A percentile compares a stretch with the other conserved stretches of the same genome.
These are phyloP conservation scores for Elaeis oleifera DNA, from an alignment of 202 grass and related monocot species.

Conservation along the genomic window DNA sequence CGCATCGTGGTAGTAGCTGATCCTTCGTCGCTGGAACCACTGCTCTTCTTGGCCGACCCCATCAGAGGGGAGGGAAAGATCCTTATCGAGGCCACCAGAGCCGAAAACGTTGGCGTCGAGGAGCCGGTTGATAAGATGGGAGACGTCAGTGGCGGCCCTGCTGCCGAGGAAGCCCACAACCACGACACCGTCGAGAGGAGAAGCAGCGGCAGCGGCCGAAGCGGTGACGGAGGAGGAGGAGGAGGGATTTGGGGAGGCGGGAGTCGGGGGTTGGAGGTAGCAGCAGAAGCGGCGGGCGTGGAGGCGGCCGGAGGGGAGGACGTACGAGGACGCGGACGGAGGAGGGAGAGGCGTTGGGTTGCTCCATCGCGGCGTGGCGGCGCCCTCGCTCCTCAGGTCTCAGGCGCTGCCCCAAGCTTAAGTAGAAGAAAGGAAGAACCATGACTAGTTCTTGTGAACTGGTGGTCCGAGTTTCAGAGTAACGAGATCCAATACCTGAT, in stretches of 20 bases:
- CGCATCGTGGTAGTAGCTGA: constrained; percentile 64
- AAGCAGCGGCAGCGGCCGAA: background rate
- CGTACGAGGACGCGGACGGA: constrained; percentile 44
- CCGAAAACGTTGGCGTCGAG: constrained; percentile 63
- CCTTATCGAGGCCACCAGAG: constrained; percentile 36
- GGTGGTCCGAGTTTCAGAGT: no score
- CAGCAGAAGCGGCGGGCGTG: background rate
- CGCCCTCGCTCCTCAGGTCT: background rate
- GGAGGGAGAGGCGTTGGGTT: constrained; percentile 8
- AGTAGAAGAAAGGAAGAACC: no score
- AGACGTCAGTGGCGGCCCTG: constrained; percentile 21
- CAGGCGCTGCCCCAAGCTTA: no score
- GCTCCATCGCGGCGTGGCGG: constrained; percentile 5
- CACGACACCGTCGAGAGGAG: constrained; percentile 55
- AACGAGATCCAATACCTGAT: no score
- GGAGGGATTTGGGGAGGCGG: background rate
- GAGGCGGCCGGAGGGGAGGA: background rate
- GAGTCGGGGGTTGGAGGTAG: background rate
- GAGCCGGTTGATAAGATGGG: constrained; percentile 73
- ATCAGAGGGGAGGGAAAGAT: constrained; percentile 3
- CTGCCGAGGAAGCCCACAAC: constrained; percentile 65
- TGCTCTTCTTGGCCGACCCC: constrained; percentile 16
- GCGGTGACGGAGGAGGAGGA: background rate
- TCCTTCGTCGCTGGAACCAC: constrained; percentile 30
- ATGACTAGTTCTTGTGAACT: no score